Evolutionary conservation across 371 early-diverging fungal species (phyloP).

Genomic region (Rhizopus delemar): DNA sequence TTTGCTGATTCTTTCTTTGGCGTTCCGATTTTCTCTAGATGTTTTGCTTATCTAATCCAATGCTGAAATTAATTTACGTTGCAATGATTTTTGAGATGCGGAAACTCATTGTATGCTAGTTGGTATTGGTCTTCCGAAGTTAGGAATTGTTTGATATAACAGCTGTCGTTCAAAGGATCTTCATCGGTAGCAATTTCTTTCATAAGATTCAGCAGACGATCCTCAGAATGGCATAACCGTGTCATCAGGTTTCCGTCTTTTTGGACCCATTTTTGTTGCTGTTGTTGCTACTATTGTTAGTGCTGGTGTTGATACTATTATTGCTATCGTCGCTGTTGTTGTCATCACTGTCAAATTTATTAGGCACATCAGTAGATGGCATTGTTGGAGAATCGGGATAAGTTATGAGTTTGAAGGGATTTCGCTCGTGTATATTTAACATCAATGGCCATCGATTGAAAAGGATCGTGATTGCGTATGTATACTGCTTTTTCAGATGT

Average conservation of each 20-base stretch:
- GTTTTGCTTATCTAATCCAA: slow-evolving; percentile 23
- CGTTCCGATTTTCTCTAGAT: slow-evolving; percentile 23
- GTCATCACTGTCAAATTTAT: slow-evolving; percentile 9
- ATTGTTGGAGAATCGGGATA: slow-evolving; percentile 25
- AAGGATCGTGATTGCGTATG: slow-evolving; percentile 22
- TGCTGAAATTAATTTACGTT: slow-evolving; percentile 22
- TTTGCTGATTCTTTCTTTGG: slow-evolving; percentile 15
- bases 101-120: slow-evolving; percentile 17
- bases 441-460: slow-evolving; percentile 26
- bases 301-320: background rate
- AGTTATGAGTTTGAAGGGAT: slow-evolving; percentile 24
- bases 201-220: slow-evolving; percentile 17
- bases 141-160: slow-evolving; percentile 22
- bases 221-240: slow-evolving; percentile 19
- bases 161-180: slow-evolving; percentile 20
- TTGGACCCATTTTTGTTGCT: slow-evolving; percentile 3
- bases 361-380: slow-evolving; percentile 13
- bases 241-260: slow-evolving; percentile 17
- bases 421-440: slow-evolving; percentile 19
- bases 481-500: slow-evolving; percentile 26
- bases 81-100: slow-evolving; percentile 22
- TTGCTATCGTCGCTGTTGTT: slow-evolving; percentile 4
- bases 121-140: slow-evolving; percentile 21
- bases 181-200: slow-evolving; percentile 23
- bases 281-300: slow-evolving; percentile 8